These are phyloP conservation scores for Ophiostoma ulmi DNA, from an alignment of 2,329 filamentous ascomycete genomes.

Conservation along the genomic window DNA sequence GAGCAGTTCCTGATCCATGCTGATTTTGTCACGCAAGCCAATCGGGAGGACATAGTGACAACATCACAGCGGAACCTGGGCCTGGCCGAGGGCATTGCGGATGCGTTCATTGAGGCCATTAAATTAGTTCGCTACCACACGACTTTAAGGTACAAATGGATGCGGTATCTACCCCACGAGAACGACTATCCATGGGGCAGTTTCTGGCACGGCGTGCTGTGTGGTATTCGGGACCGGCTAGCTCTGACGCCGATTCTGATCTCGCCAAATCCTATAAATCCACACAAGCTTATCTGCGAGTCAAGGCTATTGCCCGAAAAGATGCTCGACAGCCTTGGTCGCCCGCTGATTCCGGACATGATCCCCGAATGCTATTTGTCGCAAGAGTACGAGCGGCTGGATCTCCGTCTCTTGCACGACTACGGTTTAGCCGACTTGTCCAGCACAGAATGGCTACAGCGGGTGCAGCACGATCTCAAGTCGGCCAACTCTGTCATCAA, in stretches of 20 bases:
- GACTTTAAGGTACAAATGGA: slow-evolving; percentile 41
- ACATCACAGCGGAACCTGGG: slow-evolving; percentile 38
- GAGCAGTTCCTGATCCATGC: slow-evolving; percentile 45
- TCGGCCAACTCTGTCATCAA: slow-evolving; percentile 2
- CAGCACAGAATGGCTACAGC: background rate
- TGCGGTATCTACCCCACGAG: slow-evolving; percentile 34
- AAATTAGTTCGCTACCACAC: slow-evolving; percentile 38
- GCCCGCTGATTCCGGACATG: background rate
- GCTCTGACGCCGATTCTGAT: background rate
- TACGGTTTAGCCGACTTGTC: background rate
- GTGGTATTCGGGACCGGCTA: background rate
- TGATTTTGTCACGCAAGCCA: slow-evolving; percentile 46
- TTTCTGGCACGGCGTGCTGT: slow-evolving; percentile 7
- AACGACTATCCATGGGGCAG: slow-evolving; percentile 13
- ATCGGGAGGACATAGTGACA: slow-evolving; percentile 39
- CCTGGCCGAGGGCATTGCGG: slow-evolving; percentile 36
- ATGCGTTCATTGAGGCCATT: slow-evolving; percentile 39
- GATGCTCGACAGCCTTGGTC: background rate
- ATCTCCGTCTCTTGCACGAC: background rate
- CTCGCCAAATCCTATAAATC: background rate
- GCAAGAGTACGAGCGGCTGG: background rate
- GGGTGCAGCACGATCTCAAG: background rate
- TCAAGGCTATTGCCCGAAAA: background rate
- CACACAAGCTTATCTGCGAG: background rate
- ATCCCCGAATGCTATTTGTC: slow-evolving; percentile 1